Conservation (phyloP, 2,329 filamentous ascomycete species). For the Aspergillus sojae region DNA sequence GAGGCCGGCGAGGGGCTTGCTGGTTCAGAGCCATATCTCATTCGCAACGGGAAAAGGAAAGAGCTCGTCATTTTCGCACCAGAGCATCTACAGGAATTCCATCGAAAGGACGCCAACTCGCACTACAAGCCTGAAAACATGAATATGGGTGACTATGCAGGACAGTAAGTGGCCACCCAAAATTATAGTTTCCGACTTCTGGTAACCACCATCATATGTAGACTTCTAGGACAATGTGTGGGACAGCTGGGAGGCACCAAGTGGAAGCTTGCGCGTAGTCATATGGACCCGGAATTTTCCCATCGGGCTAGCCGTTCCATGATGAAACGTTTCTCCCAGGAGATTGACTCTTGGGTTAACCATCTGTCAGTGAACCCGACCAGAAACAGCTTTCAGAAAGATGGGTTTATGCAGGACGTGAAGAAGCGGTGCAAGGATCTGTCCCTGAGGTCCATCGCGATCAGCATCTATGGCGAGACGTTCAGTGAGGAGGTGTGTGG, state of each 20-base stretch:
- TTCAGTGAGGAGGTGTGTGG: not conserved
- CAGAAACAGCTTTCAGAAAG: not conserved
- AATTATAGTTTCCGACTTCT: not conserved
- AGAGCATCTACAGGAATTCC: not conserved
- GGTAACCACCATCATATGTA: not conserved
- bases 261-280: not conserved
- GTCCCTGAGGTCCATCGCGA: not conserved
- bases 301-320: not conserved
- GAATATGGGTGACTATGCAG: not conserved
- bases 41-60: not conserved
- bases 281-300: not conserved
- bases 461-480: not conserved
- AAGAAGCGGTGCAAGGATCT: not conserved
- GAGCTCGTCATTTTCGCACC: not conserved
- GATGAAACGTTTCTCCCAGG: not conserved
- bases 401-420: not conserved
- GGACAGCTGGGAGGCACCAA: not conserved
- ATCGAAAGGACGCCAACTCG: not conserved
- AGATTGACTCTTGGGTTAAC: not conserved
- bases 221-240: not conserved
- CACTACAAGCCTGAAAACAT: not conserved
- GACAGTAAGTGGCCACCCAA: not conserved
- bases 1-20: not conserved
- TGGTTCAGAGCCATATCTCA: not conserved
- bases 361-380: not conserved